Percentiles rank a stretch among this genome's conserved stretches.
These are phyloP conservation scores for Suhomyces guaymorum DNA, from an alignment of 1,139 yeast genomes.

Conservation along the genomic window DNA sequence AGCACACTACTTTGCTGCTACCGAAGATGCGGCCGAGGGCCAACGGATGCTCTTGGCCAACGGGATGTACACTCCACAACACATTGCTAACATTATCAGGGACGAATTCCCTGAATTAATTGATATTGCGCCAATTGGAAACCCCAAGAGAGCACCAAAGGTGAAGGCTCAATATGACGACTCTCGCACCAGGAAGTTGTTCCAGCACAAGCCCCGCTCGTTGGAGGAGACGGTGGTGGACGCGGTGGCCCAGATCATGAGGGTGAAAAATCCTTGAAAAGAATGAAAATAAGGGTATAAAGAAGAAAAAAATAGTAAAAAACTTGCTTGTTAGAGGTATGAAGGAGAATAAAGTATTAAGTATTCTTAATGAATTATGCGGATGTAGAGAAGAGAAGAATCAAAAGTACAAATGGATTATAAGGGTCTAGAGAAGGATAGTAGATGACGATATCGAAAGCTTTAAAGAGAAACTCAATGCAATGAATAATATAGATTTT, in stretches of 20 bases:
- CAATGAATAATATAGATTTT: too few relatives aligned
- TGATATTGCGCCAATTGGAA: neutral
- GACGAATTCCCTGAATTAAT: neutral
- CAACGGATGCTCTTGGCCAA: neutral
- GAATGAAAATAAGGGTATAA: neutral
- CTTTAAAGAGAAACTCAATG: too few relatives aligned
- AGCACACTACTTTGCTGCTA: constrained; percentile 33
- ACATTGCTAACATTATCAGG: neutral
- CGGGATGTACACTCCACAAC: neutral
- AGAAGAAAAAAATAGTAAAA: neutral
- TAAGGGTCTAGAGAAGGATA: too few relatives aligned
- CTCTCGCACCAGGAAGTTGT: neutral
- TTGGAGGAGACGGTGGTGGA: neutral
- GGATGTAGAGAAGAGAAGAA: too few relatives aligned
- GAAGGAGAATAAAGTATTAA: too few relatives aligned
- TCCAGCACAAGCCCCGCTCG: neutral
- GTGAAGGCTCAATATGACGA: neutral
- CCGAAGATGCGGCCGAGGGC: neutral
- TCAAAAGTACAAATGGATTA: too few relatives aligned
- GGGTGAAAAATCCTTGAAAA: neutral
- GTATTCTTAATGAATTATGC: too few relatives aligned
- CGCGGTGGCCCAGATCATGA: neutral
- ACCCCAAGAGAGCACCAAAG: neutral
- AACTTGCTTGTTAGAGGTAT: too few relatives aligned
- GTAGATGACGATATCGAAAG: too few relatives aligned